Base-by-base conservation (phyloP, 352 stramenopile species). In the Pythium volutum region DNA sequence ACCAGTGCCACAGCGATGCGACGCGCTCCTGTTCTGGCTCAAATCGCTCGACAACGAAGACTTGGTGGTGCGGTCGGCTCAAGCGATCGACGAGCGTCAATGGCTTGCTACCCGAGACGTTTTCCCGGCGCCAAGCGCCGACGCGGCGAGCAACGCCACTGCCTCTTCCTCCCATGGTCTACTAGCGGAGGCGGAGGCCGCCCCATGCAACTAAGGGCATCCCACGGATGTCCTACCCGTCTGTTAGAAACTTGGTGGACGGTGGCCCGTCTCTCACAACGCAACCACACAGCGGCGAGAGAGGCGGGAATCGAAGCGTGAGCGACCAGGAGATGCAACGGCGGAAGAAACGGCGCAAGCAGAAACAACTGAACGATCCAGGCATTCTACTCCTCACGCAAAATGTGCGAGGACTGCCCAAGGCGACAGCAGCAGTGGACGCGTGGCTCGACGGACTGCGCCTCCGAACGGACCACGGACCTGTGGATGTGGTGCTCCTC, bases 371-470 rank as follows among this genome's bases (percentile, higher is more conserved):
- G 31, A n/a, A 29, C 14, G 12, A 43, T 6, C 20, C 8, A 20
- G n/a, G 6, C n/a, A 18, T 57, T 4, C 15, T 52, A 7, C 57
- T 34, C 27, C 33, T 64, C 11, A 64, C 57, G 4, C 57, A 64
- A 34, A 64, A 56, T 29, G 47, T 64, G 18, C 34, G 38, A 18
- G 57, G 57, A 0, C 11, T 64, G 2, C 45, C 42, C 47, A 64
- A 64, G 22, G 14, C 51, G 3, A 1, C 22, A 12, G 25, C 18
- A 1, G 34, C 27, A 2, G 12, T 51, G 12, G n/a, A 55, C 0
- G 6, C 0, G 3, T 64, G 57, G 45, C 56, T 63, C 26, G 25
- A 55, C 12, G 46, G 56, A 2, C n/a, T 58, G 3, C 31, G 36
- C 1, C 4, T 2, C 2, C 33, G 9, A 4, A 58, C 51, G 3